Evolutionary conservation across 1,284 basidiomycete genomes (phyloP).

Genomic region (Trichosporon sp.): DNA sequence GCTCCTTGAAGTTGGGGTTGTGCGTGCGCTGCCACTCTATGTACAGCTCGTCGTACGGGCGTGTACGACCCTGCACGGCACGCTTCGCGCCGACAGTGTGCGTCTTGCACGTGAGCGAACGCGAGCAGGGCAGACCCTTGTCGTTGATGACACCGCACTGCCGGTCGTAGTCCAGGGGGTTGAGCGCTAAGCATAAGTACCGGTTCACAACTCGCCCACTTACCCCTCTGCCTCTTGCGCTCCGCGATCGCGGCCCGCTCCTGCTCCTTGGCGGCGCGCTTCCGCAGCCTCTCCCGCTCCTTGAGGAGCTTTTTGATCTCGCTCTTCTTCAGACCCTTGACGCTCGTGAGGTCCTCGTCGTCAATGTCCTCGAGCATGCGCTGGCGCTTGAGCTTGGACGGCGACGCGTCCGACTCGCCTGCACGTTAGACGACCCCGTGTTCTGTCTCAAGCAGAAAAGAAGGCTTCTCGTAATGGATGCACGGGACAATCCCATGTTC

Average conservation of each 20-base stretch:
- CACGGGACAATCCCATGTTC: neutral
- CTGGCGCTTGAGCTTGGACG: constrained; percentile 40
- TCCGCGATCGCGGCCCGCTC: constrained; percentile 59
- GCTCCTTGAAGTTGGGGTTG: constrained; percentile 93
- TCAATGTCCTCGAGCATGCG: constrained; percentile 45
- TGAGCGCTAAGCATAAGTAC: constrained; percentile 38
- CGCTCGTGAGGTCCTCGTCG: constrained; percentile 35
- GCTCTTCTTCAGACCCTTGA: constrained; percentile 47
- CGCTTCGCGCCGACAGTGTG: constrained; percentile 98
- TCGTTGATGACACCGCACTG: constrained; percentile 99
- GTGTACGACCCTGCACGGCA: constrained; percentile 81
- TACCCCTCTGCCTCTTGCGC: constrained; percentile 72
- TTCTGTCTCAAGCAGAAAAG: neutral
- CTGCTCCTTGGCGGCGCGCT: constrained; percentile 68
- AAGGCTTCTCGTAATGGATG: too few relatives aligned
- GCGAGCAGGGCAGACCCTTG: constrained; percentile 89
- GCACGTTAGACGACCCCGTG: neutral
- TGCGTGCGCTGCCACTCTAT: constrained; percentile 90
- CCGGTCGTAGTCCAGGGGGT: constrained; percentile 84
- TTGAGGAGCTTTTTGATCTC: constrained; percentile 51
- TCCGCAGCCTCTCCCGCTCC: constrained; percentile 61
- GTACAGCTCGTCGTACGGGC: constrained; percentile 81
- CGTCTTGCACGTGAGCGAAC: constrained; percentile 95
- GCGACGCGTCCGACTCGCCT: constrained; percentile 30
- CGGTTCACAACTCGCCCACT: constrained; percentile 23